Percentiles rank a stretch among this genome's conserved stretches.
Evolutionary conservation across 768 basidiomycete genomes (phyloP).

Genomic region (Boletellus ananas): DNA sequence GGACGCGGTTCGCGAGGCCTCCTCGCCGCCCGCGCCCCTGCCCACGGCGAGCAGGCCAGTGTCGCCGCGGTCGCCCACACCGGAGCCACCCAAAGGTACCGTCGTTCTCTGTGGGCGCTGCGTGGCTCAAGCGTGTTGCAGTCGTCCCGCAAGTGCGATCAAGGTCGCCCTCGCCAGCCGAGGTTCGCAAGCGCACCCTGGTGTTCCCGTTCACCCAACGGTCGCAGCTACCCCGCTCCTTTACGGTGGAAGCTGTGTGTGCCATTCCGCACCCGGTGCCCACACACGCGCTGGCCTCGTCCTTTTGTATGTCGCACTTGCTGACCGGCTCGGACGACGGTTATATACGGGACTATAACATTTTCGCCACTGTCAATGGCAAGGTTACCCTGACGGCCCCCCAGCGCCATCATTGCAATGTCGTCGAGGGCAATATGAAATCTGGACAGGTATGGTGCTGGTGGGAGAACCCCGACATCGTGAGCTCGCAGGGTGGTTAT

Average conservation of each 20-base stretch:
- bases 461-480: slow-evolving; percentile 71
- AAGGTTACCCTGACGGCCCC: slow-evolving; percentile 84
- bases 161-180: slow-evolving; percentile 53
- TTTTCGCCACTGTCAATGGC: slow-evolving; percentile 85
- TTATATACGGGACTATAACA: slow-evolving; percentile 88
- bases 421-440: slow-evolving; percentile 91
- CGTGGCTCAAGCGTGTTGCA: slow-evolving; percentile 18
- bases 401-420: slow-evolving; percentile 82
- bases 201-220: slow-evolving; percentile 30
- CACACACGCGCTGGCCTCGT: slow-evolving; percentile 84
- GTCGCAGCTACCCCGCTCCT: slow-evolving; percentile 49
- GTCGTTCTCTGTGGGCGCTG: background rate
- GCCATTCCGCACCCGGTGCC: slow-evolving; percentile 87
- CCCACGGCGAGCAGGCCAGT: slow-evolving; percentile 18
- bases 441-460: slow-evolving; percentile 81
- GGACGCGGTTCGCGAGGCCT: slow-evolving; percentile 29
- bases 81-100: slow-evolving; percentile 36
- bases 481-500: slow-evolving; percentile 21
- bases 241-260: slow-evolving; percentile 86
- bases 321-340: slow-evolving; percentile 93
- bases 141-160: slow-evolving; percentile 26
- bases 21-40: slow-evolving; percentile 28
- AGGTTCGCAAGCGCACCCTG: slow-evolving; percentile 46
- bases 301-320: slow-evolving; percentile 82
- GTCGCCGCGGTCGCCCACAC: slow-evolving; percentile 26